Evolutionary conservation across 1,284 basidiomycete species (phyloP).

Genomic region (Inonotus obliquus): DNA sequence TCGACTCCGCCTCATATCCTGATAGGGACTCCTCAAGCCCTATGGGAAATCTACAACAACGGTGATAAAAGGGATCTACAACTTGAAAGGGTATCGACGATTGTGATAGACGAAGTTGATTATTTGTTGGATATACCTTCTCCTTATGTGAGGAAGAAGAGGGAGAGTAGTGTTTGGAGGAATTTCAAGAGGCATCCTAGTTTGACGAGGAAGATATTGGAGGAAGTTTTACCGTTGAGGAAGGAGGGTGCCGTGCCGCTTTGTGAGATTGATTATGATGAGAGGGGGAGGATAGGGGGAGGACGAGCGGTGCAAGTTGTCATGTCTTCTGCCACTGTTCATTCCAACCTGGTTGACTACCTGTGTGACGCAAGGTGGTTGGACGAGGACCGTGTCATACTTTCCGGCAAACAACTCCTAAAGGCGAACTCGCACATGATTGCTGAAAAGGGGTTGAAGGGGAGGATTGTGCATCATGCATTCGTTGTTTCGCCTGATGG

Average conservation of each 20-base stretch:
- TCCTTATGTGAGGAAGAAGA: constrained; percentile 35
- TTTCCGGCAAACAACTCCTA: constrained; percentile 15
- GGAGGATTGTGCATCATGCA: constrained; percentile 50
- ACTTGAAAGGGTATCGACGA: constrained; percentile 42
- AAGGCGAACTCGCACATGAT: constrained; percentile 24
- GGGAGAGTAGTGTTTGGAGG: constrained; percentile 33
- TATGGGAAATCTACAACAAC: constrained; percentile 47
- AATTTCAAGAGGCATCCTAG: constrained; percentile 50
- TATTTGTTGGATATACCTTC: constrained; percentile 53
- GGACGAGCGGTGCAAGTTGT: constrained; percentile 13
- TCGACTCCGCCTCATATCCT: constrained; percentile 56
- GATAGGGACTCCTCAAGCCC: constrained; percentile 65
- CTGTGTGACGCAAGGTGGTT: constrained; percentile 14
- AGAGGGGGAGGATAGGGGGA: not conserved
- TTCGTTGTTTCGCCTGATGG: constrained; percentile 54
- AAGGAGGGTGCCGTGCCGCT: constrained; percentile 14
- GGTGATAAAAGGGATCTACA: constrained; percentile 40
- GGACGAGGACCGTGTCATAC: constrained; percentile 1
- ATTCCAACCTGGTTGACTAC: constrained; percentile 9
- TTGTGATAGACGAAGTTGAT: constrained; percentile 74
- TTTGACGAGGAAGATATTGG: constrained; percentile 52
- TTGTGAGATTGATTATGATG: not conserved
- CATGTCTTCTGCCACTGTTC: constrained; percentile 17
- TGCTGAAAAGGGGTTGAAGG: constrained; percentile 28
- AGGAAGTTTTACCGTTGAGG: constrained; percentile 34